Evolutionary conservation across 164 flowering plant genomes (phyloP).

Genomic region (Santalum album): DNA sequence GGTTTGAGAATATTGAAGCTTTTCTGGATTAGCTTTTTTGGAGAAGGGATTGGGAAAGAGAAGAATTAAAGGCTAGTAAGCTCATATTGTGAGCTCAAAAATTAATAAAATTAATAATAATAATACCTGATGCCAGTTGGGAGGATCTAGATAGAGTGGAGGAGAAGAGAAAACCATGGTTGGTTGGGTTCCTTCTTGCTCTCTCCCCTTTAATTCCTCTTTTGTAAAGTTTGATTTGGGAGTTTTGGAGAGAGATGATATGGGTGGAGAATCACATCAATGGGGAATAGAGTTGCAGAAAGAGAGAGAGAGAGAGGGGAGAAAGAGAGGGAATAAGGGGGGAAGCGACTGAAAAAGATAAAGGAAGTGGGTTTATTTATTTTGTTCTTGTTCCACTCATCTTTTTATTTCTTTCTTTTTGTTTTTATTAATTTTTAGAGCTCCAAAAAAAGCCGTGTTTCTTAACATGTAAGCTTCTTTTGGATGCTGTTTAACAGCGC

Average conservation of each 20-base stretch:
- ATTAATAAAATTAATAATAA: neutral
- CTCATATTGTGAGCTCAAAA: too few species aligned
- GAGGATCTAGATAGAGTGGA: slow-evolving; percentile 1
- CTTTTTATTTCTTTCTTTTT: slow-evolving; percentile 17
- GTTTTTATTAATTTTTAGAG: slow-evolving; percentile 6
- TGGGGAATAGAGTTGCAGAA: neutral
- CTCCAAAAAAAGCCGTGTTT: neutral
- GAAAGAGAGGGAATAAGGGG: neutral
- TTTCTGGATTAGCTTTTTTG: neutral
- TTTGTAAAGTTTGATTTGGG: neutral
- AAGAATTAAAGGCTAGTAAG: too few species aligned
- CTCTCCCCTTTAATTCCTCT: neutral
- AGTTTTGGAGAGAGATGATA: neutral
- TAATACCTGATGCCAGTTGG: slow-evolving; percentile 1
- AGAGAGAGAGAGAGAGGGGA: neutral
- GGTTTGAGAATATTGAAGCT: neutral
- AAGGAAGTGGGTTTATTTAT: neutral
- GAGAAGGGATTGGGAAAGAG: neutral
- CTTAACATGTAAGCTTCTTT: slow-evolving; percentile 3
- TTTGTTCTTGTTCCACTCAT: neutral
- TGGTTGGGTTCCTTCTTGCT: neutral
- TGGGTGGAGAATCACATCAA: slow-evolving; percentile 2
- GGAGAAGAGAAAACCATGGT: neutral
- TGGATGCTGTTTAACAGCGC: neutral
- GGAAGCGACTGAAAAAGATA: neutral